A percentile compares a stretch with the other conserved stretches of the same genome.
phyloP scores from a whole-genome alignment of 495 filamentous ascomycete species.

The Oleoguttula mirabilis region DNA sequence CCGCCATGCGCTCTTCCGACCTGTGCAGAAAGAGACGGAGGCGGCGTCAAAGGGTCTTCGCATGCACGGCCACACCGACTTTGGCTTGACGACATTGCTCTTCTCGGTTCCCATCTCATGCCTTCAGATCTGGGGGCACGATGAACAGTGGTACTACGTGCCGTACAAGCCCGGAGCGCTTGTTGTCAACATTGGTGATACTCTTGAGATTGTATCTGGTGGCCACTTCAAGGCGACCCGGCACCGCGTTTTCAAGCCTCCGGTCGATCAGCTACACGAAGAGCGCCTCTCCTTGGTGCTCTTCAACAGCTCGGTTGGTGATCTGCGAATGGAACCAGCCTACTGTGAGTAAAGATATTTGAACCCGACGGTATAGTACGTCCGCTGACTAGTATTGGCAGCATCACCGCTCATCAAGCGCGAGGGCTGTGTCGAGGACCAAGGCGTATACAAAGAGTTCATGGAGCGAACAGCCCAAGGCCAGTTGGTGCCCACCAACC shows the following conservation, averaged over 20 bases:
- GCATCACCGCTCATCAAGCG: slow-evolving; percentile 1
- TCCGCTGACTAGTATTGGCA: too few species aligned
- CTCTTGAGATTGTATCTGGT: slow-evolving; percentile 37
- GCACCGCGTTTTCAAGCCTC: slow-evolving; percentile 34
- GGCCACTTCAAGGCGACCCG: slow-evolving; percentile 39
- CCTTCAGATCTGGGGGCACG: slow-evolving; percentile 35
- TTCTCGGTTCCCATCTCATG: slow-evolving; percentile 36
- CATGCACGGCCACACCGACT: slow-evolving; percentile 39
- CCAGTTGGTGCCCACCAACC: neutral
- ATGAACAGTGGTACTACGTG: slow-evolving; percentile 37
- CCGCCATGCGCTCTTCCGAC: slow-evolving; percentile 36
- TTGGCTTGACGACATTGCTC: slow-evolving; percentile 33
- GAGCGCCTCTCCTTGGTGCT: slow-evolving; percentile 35
- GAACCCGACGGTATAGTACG: too few species aligned
- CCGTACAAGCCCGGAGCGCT: slow-evolving; percentile 35
- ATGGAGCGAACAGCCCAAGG: neutral
- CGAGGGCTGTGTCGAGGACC: slow-evolving; percentile 3
- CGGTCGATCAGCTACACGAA: slow-evolving; percentile 31
- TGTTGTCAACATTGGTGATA: slow-evolving; percentile 38
- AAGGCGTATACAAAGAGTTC: slow-evolving; percentile 3
- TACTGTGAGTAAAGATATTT: too few species aligned
- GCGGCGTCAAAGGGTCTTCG: slow-evolving; percentile 30
- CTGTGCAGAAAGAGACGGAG: slow-evolving; percentile 16
- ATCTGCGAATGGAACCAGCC: slow-evolving; percentile 1
- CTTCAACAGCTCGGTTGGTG: slow-evolving; percentile 25